Base-by-base conservation (phyloP, 2,329 filamentous ascomycete species). In the Penicillium sclerotiorum region DNA sequence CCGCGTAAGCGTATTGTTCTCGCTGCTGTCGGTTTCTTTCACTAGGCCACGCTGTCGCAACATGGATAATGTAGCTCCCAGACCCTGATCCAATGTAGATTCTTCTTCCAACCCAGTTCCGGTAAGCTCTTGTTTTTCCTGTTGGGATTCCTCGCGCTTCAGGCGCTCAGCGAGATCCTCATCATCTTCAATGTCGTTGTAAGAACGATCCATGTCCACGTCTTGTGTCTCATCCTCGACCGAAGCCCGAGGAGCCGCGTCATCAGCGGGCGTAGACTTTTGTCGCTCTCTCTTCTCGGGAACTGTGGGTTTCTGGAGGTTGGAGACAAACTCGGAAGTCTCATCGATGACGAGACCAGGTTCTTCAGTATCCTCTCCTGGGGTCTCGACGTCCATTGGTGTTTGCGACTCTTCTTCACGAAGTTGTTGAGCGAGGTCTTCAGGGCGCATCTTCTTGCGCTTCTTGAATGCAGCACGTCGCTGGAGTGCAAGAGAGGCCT, bases 301-400 rank as follows among this genome's bases (percentile, higher is more conserved):
- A 9, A 79, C 71, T 2, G 74, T 80, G 12, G 86, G 83, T 50
- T 87, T 88, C 65, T 87, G 88, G 47, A 99, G 73, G 47, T 90
- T 90, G 21, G 91, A 88, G 23, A 99, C 88, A 62, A 99, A 99
- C 62, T 96, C 92, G 0, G 91, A 91, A 1, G 93, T 96, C 66
- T 96, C 94, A 53, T 96, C 93, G 49, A 99, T 92, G n/a, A 96
- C 82, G 1, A 99, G 77, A 1, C 91, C 93, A 2, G 77, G 77
- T 27, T 75, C 75, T 43, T 81, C 78, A 35, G 79, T 77, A 8
- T 72, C 65, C 17, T 76, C 75, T 3, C 82, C 76, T 3, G 80
- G 74, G 20, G 80, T 80, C 42, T 86, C 84, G 23, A 85, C 81
- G 17, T 84, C 86, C 64, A 81, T 76, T 8, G 75, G 73, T 1